Evolutionary conservation across 495 filamentous ascomycete species (phyloP).

Genomic region (Penicillium arizonense): DNA sequence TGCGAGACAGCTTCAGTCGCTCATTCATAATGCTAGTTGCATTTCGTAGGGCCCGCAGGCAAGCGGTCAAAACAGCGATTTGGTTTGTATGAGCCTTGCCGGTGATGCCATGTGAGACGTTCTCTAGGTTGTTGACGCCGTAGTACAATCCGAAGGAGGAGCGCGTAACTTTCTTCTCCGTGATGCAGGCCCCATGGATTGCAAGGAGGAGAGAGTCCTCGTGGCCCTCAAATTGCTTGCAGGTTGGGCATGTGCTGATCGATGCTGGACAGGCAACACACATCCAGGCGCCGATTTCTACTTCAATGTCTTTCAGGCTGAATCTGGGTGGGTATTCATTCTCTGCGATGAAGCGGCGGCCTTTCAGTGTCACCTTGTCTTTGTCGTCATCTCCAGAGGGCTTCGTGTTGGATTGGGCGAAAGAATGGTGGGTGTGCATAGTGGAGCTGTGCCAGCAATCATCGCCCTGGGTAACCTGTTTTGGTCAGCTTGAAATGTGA

Average conservation of each 20-base stretch:
- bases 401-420: too few species aligned
- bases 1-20: not conserved
- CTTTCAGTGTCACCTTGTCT: not conserved
- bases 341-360: not conserved
- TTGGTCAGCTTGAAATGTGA: too few species aligned
- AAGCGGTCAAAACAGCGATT: conserved; percentile 17
- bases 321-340: not conserved
- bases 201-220: conserved; percentile 11
- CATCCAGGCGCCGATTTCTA: conserved; percentile 7
- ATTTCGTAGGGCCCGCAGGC: conserved; percentile 8
- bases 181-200: conserved; percentile 7
- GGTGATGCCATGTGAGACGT: not conserved
- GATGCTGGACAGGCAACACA: conserved; percentile 10
- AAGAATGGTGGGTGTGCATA: not conserved
- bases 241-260: conserved; percentile 8
- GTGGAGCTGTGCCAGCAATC: not conserved
- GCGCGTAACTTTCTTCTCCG: not conserved
- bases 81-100: conserved; percentile 12
- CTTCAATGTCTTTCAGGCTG: conserved; percentile 9
- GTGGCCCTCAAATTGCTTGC: conserved; percentile 9
- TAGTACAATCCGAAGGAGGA: conserved; percentile 13
- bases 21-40: not conserved
- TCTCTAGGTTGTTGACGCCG: conserved; percentile 9
- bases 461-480: not conserved
- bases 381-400: not conserved